Evolutionary conservation across 2,329 filamentous ascomycete species (phyloP), one percentile per base, ranked within the genome.

Genomic region (Exophiala spinifera): DNA sequence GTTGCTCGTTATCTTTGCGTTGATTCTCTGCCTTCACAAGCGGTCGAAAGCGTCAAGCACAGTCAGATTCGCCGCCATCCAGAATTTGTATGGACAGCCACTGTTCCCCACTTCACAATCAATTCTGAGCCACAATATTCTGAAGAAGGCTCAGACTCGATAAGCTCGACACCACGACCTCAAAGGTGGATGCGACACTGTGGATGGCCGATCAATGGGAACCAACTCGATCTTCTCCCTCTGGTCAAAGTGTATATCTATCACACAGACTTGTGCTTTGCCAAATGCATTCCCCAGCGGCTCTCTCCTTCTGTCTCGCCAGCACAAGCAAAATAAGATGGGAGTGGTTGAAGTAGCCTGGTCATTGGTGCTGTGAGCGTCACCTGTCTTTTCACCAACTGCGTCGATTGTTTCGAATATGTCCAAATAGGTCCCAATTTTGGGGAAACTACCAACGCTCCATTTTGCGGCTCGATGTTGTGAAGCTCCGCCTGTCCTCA

Each of bases 401-500:
- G 68, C 42, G 64, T 76, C 36, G 65, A 69, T 33, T 72, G 67
- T 53, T 76, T 77, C 55, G 66, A 70, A 17, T 72, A 72, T 55
- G 56, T 76, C 44, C 69, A 76, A 44, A 61, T 74, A 1, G 70
- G 69, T 17, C 64, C 60, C 0, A 59, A 64, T 33, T 72, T 73
- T 42, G 68, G 64, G 28, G 11, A 31, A 11, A 31, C 28, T 31
- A 10, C 28, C 28, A 31, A 10, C 28, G 28, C 28, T 31, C 28
- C 28, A 6, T 31, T 10, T 11, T 31, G 28, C 8, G 28, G 28
- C 28, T 31, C 28, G 28, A 31, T 11, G 28, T 31, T 10, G 28
- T 31, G 28, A 31, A 31, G 28, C 28, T 31, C 28, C 28, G 28
- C 28, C 28, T 31, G 28, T 31, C 28, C 28, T 10, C 7, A 10